These are phyloP conservation scores for Echium plantagineum DNA, from an alignment of 257 asterid genomes.

Conservation along the genomic window DNA sequence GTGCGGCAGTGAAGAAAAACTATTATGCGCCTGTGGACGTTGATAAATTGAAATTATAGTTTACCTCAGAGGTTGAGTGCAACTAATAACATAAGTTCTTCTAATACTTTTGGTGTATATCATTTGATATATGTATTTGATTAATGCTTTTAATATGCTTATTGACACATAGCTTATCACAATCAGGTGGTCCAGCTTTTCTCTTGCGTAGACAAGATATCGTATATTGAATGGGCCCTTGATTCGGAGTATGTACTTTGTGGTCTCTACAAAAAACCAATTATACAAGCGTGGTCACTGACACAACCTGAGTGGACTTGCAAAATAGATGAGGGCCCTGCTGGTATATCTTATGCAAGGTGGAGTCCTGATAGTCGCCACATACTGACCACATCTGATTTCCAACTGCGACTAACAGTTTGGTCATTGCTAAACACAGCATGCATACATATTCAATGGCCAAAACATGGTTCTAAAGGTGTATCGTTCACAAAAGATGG, in stretches of 20 bases:
- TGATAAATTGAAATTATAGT: no score
- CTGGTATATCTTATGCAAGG: slow-evolving; percentile 91
- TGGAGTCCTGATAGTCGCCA: slow-evolving; percentile 99
- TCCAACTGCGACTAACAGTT: slow-evolving; percentile 81
- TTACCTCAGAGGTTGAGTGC: no score
- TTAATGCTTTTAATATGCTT: neutral
- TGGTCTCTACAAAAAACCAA: slow-evolving; percentile 82
- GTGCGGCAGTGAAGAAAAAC: no score
- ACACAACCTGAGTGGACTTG: slow-evolving; percentile 99
- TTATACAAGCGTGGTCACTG: slow-evolving; percentile 98
- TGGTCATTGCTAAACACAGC: slow-evolving; percentile 96
- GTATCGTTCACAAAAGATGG: slow-evolving; percentile 96
- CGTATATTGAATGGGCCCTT: slow-evolving; percentile 91
- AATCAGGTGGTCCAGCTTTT: slow-evolving; percentile 79
- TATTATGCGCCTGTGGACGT: no score
- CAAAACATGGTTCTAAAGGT: slow-evolving; percentile 93
- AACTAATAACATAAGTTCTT: no score
- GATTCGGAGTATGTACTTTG: slow-evolving; percentile 94
- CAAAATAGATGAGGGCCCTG: slow-evolving; percentile 94
- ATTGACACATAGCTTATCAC: neutral
- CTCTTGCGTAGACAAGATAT: slow-evolving; percentile 89
- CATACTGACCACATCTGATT: slow-evolving; percentile 94
- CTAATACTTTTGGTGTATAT: no score
- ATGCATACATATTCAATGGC: slow-evolving; percentile 90
- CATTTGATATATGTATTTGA: neutral